These are phyloP conservation scores for Silene coronaria DNA, from an alignment of 179 eudicot genomes.

Conservation along the genomic window DNA sequence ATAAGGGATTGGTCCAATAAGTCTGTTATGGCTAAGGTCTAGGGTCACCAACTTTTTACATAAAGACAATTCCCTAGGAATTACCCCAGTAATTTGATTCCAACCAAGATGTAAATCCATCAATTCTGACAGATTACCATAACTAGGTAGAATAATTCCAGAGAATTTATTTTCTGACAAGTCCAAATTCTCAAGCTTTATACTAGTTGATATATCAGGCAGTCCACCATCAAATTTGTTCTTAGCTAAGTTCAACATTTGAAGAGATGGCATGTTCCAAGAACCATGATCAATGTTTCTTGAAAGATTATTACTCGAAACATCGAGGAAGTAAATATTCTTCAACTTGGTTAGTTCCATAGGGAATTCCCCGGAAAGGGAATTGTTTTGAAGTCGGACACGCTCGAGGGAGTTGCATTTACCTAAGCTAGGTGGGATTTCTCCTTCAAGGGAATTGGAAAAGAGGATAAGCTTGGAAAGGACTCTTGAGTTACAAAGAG, in stretches of 20 bases:
- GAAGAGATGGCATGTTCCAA: slow-evolving; percentile 69
- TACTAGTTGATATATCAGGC: slow-evolving; percentile 54
- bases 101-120: slow-evolving; percentile 42
- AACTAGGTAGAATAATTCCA: slow-evolving; percentile 46
- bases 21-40: slow-evolving; percentile 57
- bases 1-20: slow-evolving; percentile 47
- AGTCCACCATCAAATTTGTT: slow-evolving; percentile 52
- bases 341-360: slow-evolving; percentile 47
- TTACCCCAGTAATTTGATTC: slow-evolving; percentile 50
- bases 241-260: slow-evolving; percentile 68
- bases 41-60: slow-evolving; percentile 61
- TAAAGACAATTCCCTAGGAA: slow-evolving; percentile 46
- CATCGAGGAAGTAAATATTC: slow-evolving; percentile 58
- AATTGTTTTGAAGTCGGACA: slow-evolving; percentile 60
- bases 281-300: slow-evolving; percentile 36
- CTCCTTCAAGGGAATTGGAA: slow-evolving; percentile 61
- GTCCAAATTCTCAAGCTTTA: slow-evolving; percentile 61
- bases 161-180: slow-evolving; percentile 57
- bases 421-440: slow-evolving; percentile 51
- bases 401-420: slow-evolving; percentile 52
- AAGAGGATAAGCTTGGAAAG: slow-evolving; percentile 77
- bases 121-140: slow-evolving; percentile 45
- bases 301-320: slow-evolving; percentile 51
- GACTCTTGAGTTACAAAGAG: slow-evolving; percentile 47
- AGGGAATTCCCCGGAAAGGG: slow-evolving; percentile 51